Evolutionary conservation across 2,329 filamentous ascomycete species (phyloP).

Genomic region (Colletotrichum plurivorum): DNA sequence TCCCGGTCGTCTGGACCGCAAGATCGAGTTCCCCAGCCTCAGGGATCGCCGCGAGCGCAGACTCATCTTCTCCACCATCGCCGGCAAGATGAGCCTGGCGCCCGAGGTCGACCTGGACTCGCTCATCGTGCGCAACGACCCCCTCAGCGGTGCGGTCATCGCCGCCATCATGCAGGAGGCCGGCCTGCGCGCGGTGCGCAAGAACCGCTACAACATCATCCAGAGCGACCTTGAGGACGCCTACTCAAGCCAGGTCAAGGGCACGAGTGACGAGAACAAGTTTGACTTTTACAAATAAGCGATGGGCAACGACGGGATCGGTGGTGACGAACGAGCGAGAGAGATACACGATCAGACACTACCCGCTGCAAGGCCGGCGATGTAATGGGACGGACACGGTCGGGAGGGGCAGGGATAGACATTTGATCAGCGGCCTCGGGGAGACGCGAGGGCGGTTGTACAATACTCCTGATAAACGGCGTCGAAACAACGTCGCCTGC

Average conservation of each 20-base stretch:
- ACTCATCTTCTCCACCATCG: constrained; percentile 98
- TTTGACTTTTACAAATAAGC: constrained; percentile 93
- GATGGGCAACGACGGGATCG: constrained; percentile 2
- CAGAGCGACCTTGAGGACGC: constrained; percentile 97
- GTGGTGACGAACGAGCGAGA: neutral
- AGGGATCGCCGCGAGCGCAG: constrained; percentile 94
- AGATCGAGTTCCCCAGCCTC: constrained; percentile 98
- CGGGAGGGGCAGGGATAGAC: constrained; percentile 30
- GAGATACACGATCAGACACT: constrained; percentile 3
- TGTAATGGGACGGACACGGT: constrained; percentile 20
- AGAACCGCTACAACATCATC: constrained; percentile 99
- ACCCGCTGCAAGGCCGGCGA: constrained; percentile 30
- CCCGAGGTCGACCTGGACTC: constrained; percentile 97
- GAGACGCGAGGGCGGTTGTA: constrained; percentile 36
- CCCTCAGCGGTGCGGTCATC: constrained; percentile 94
- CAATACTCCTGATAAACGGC: constrained; percentile 37
- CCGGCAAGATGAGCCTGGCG: constrained; percentile 95
- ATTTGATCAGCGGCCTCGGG: constrained; percentile 21
- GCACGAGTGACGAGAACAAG: constrained; percentile 74
- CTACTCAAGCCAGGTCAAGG: constrained; percentile 97
- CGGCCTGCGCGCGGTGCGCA: constrained; percentile 91
- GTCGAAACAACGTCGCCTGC: constrained; percentile 14
- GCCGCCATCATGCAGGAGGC: constrained; percentile 99
- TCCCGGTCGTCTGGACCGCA: constrained; percentile 94
- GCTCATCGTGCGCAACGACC: constrained; percentile 96